A percentile compares a stretch with the other conserved stretches of the same genome.
Conservation (phyloP, 306 rosid species). For the Sesbania bispinosa region DNA sequence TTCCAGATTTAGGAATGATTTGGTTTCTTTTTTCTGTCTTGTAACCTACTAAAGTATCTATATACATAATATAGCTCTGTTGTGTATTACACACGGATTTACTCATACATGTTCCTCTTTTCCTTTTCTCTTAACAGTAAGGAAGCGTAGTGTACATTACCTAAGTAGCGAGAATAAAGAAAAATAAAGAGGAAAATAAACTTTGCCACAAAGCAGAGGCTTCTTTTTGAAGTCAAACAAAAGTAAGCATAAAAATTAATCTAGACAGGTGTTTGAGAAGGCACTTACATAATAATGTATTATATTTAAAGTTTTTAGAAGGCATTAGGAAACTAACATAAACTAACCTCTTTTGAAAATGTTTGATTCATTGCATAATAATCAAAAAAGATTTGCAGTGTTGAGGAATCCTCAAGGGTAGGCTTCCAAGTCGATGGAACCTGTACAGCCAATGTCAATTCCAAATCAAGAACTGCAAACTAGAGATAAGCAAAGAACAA, state of each 20-base stretch:
- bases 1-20: no score
- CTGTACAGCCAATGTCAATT: conserved; percentile 21
- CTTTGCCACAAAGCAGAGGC: background rate
- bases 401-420: conserved; percentile 40
- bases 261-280: background rate
- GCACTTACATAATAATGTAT: background rate
- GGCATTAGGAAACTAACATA: background rate
- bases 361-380: conserved; percentile 45
- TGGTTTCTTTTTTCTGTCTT: no score
- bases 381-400: conserved; percentile 46
- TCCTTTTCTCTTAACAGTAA: no score
- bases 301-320: background rate
- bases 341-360: conserved; percentile 47
- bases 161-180: background rate
- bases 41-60: no score
- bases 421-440: conserved; percentile 43
- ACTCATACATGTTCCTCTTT: no score
- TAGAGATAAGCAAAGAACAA: background rate
- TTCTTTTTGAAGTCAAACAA: background rate
- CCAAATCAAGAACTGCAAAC: conserved; percentile 16
- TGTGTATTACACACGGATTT: no score
- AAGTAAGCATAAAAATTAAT: background rate
- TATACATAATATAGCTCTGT: no score
- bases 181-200: background rate
- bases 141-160: background rate